phyloP scores from a whole-genome alignment of 2,329 filamentous ascomycete genomes.

The Diaporthe citri region DNA sequence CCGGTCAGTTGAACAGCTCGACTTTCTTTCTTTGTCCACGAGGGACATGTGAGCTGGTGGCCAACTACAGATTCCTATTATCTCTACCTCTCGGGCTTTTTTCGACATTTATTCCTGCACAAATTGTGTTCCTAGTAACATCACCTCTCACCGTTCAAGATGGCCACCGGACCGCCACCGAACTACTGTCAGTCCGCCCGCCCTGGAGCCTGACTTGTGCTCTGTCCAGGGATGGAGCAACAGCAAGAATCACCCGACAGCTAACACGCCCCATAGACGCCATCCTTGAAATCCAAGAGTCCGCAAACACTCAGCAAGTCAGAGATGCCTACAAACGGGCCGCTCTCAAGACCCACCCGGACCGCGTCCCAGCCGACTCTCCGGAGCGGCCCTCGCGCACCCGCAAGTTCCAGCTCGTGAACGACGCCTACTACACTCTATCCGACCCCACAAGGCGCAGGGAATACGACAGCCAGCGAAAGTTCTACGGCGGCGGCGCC shows the following conservation, averaged over 20 bases:
- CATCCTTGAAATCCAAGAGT: slow-evolving; percentile 79
- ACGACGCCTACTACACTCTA: slow-evolving; percentile 67
- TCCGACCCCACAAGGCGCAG: slow-evolving; percentile 81
- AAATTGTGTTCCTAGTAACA: neutral
- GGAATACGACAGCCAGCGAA: slow-evolving; percentile 85
- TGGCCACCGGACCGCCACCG: slow-evolving; percentile 58
- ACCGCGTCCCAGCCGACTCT: slow-evolving; percentile 86
- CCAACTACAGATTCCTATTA: neutral
- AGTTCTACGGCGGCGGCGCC: slow-evolving; percentile 64
- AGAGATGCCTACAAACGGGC: slow-evolving; percentile 96
- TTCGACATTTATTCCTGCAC: neutral
- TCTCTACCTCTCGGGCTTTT: neutral
- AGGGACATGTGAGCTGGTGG: neutral
- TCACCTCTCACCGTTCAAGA: slow-evolving; percentile 42
- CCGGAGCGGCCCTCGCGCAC: slow-evolving; percentile 87
- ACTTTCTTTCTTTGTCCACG: neutral
- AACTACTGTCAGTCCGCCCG: slow-evolving; percentile 67
- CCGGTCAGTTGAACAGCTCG: slow-evolving; percentile 40
- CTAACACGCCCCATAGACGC: slow-evolving; percentile 67
- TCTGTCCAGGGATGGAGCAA: neutral
- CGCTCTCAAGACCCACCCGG: slow-evolving; percentile 92
- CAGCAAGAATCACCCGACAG: neutral
- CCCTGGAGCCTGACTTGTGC: slow-evolving; percentile 4
- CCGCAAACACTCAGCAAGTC: slow-evolving; percentile 84
- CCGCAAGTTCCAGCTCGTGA: slow-evolving; percentile 64